Conservation (phyloP, 139 green algal genomes). For the Protoeuglena noctilucae region DNA sequence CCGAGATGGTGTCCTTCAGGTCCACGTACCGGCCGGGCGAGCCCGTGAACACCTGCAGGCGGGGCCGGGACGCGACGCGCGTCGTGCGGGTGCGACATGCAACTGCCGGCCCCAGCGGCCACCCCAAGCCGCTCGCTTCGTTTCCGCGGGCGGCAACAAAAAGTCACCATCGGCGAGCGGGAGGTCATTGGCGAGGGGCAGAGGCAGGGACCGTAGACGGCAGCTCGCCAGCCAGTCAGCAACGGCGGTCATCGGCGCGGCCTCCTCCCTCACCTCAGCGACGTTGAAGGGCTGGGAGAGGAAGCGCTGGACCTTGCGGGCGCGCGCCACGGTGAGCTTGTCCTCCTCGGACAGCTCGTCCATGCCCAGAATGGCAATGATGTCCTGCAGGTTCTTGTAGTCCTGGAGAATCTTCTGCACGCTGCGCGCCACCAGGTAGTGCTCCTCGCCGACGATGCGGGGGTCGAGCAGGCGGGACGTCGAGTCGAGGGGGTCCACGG, state of each 20-base stretch:
- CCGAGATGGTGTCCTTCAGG: slow-evolving; percentile 81
- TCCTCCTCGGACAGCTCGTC: slow-evolving; percentile 98
- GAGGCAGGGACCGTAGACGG: too few relatives aligned
- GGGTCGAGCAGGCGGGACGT: slow-evolving; percentile 93
- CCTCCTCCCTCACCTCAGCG: too few relatives aligned
- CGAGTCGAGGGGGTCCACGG: slow-evolving; percentile 97
- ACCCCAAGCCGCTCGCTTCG: too few relatives aligned
- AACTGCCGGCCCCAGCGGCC: too few relatives aligned
- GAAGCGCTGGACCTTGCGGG: slow-evolving; percentile 98
- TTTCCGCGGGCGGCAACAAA: too few relatives aligned
- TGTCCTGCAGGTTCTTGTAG: slow-evolving; percentile 78
- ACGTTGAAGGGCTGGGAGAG: slow-evolving; percentile 97
- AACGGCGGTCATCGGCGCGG: too few relatives aligned
- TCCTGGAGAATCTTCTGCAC: slow-evolving; percentile 96
- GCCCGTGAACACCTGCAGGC: slow-evolving; percentile 98
- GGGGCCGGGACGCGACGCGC: too few relatives aligned
- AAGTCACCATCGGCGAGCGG: too few relatives aligned
- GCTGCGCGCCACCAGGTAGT: slow-evolving; percentile 82
- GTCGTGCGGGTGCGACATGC: too few relatives aligned
- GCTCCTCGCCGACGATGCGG: slow-evolving; percentile 84
- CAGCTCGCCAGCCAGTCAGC: too few relatives aligned
- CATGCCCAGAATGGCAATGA: slow-evolving; percentile 99
- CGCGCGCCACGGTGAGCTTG: slow-evolving; percentile 93
- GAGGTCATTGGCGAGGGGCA: too few relatives aligned
- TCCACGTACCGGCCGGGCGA: slow-evolving; percentile 92